phyloP scores from a whole-genome alignment of 1,284 basidiomycete genomes.

The Sanguinoderma infundibulare region DNA sequence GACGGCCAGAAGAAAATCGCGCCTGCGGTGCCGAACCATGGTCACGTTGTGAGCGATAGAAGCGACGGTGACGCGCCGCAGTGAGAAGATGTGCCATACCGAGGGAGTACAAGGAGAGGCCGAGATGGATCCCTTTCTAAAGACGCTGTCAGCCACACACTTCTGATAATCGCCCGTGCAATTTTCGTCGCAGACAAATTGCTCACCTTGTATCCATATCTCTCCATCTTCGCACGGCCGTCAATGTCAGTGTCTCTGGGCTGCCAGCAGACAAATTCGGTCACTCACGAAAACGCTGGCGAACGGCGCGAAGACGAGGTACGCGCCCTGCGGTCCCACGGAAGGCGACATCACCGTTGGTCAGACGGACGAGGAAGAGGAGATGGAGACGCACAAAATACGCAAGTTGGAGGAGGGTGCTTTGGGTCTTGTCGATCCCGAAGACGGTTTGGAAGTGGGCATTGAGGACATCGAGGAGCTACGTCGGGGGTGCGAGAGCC shows the following conservation, averaged over 20 bases:
- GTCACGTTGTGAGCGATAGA: constrained; percentile 7
- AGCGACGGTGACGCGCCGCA: constrained; percentile 2
- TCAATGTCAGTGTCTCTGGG: constrained; percentile 5
- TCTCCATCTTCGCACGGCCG: constrained; percentile 50
- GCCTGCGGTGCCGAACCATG: constrained; percentile 35
- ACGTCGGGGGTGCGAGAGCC: constrained; percentile 19
- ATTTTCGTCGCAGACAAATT: constrained; percentile 8
- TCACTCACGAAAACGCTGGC: constrained; percentile 57
- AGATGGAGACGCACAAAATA: constrained; percentile 63
- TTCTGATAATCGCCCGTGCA: not conserved
- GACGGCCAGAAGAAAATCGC: constrained; percentile 86
- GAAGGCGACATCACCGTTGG: not conserved
- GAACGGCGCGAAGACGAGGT: constrained; percentile 65
- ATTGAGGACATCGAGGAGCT: constrained; percentile 86
- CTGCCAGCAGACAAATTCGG: not conserved
- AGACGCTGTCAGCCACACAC: constrained; percentile 8
- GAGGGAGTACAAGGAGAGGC: constrained; percentile 71
- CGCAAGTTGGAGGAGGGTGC: constrained; percentile 84
- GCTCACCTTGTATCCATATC: constrained; percentile 61
- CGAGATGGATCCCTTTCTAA: constrained; percentile 69
- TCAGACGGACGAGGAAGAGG: not conserved
- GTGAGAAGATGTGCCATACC: constrained; percentile 41
- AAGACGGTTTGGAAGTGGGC: constrained; percentile 81
- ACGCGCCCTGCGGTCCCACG: constrained; percentile 53
- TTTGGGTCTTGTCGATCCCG: constrained; percentile 75